A percentile compares a stretch with the other conserved stretches of the same genome.
Conservation (phyloP, 148 eudicot genomes). For the Agrostemma githago region DNA sequence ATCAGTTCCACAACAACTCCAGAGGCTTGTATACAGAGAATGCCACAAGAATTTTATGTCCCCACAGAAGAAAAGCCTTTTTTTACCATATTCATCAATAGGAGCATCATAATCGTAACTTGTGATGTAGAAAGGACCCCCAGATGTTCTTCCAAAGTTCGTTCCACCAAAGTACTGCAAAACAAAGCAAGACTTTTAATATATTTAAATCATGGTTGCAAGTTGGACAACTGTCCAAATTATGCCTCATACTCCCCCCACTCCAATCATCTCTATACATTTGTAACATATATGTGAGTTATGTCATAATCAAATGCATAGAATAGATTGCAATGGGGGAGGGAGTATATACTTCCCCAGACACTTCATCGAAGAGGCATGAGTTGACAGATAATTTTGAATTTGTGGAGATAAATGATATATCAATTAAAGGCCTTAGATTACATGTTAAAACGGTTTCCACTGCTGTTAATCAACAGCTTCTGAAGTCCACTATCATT, state of each 20-base stretch:
- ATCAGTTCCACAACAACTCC: conserved; percentile 7
- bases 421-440: not conserved
- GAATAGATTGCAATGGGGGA: too few relatives aligned
- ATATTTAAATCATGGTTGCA: not conserved
- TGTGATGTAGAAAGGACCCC: conserved; percentile 87
- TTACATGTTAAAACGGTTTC: not conserved
- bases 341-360: not conserved
- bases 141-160: conserved; percentile 88
- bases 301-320: too few relatives aligned
- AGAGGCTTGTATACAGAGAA: not conserved
- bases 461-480: not conserved
- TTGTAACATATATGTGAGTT: too few relatives aligned
- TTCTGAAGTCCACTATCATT: not conserved
- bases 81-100: conserved; percentile 87
- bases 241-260: not conserved
- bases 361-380: not conserved
- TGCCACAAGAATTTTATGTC: not conserved
- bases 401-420: not conserved
- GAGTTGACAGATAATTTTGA: not conserved
- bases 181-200: conserved; percentile 14
- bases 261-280: too few relatives aligned
- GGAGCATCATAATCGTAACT: conserved; percentile 99
- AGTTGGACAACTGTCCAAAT: not conserved
- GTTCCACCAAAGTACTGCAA: conserved; percentile 96
- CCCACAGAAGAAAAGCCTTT: not conserved